Conservation (phyloP, 495 filamentous ascomycete species). For the Aspergillus nanangensis region DNA sequence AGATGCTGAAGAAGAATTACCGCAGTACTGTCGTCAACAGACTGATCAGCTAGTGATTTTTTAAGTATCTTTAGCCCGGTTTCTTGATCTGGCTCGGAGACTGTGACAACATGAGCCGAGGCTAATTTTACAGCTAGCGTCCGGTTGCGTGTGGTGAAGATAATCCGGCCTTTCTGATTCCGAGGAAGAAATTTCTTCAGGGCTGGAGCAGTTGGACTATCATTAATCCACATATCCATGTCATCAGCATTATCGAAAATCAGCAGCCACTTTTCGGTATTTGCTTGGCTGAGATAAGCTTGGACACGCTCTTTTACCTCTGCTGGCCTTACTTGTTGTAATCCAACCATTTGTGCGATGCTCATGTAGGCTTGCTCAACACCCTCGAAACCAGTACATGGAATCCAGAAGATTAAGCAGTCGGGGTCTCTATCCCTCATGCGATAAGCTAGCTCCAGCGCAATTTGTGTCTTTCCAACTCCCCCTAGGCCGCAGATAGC, state of each 20-base stretch:
- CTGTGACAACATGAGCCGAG: constrained; percentile 11
- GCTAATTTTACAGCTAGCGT: constrained; percentile 18
- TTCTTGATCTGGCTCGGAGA: constrained; percentile 14
- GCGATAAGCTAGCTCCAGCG: constrained; percentile 42
- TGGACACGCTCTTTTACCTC: constrained; percentile 25
- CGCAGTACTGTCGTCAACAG: constrained; percentile 16
- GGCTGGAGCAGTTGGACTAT: neutral
- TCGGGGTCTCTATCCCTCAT: constrained; percentile 28
- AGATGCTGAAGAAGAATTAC: constrained; percentile 30
- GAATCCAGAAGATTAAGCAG: constrained; percentile 51
- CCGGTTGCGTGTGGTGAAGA: constrained; percentile 26
- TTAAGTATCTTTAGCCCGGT: constrained; percentile 11
- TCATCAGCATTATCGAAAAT: constrained; percentile 42
- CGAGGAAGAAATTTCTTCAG: constrained; percentile 35
- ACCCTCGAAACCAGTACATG: constrained; percentile 28
- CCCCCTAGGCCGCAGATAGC: constrained; percentile 43
- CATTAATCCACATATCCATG: constrained; percentile 17
- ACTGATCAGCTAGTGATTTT: constrained; percentile 14
- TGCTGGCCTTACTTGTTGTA: constrained; percentile 14
- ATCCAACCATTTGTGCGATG: constrained; percentile 26
- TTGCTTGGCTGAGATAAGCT: constrained; percentile 23
- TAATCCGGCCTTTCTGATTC: constrained; percentile 28
- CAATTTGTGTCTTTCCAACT: constrained; percentile 49
- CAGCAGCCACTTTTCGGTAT: constrained; percentile 30
- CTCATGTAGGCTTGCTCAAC: constrained; percentile 41